These are phyloP conservation scores for Dendrocalamus sinicus DNA, from an alignment of 176 grass and related monocot species.

Conservation along the genomic window DNA sequence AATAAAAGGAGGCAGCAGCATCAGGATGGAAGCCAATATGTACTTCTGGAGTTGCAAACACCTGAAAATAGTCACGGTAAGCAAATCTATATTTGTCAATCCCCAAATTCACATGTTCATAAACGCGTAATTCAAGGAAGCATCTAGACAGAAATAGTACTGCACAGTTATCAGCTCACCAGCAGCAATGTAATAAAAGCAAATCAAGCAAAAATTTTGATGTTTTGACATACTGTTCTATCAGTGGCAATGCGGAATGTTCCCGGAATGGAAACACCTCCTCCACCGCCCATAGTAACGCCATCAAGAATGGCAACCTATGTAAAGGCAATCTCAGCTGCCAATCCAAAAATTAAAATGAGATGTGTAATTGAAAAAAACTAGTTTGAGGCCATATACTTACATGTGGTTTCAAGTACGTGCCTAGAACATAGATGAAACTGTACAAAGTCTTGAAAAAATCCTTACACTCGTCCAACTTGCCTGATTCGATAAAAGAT, in stretches of 20 bases:
- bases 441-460: slow-evolving; percentile 90
- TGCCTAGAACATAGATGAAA: slow-evolving; percentile 93
- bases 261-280: slow-evolving; percentile 94
- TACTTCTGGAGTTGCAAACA: slow-evolving; percentile 94
- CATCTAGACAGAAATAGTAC: slow-evolving; percentile 19
- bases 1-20: slow-evolving; percentile 93
- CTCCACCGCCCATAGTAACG: slow-evolving; percentile 95
- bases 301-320: slow-evolving; percentile 90
- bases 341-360: slow-evolving; percentile 23
- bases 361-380: slow-evolving; percentile 12
- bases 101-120: slow-evolving; percentile 4
- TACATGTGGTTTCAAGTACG: slow-evolving; percentile 97
- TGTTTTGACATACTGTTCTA: slow-evolving; percentile 66
- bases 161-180: background rate
- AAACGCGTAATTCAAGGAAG: background rate
- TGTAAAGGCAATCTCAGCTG: background rate
- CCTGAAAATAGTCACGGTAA: slow-evolving; percentile 44
- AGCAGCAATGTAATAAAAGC: slow-evolving; percentile 18
- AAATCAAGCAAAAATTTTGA: slow-evolving; percentile 1
- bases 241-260: slow-evolving; percentile 93
- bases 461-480: slow-evolving; percentile 77
- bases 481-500: slow-evolving; percentile 52
- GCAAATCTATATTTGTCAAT: background rate
- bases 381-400: slow-evolving; percentile 40
- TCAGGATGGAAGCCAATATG: slow-evolving; percentile 98